Evolutionary conservation across 2,329 filamentous ascomycete species (phyloP).

Genomic region (Exophiala spinifera): DNA sequence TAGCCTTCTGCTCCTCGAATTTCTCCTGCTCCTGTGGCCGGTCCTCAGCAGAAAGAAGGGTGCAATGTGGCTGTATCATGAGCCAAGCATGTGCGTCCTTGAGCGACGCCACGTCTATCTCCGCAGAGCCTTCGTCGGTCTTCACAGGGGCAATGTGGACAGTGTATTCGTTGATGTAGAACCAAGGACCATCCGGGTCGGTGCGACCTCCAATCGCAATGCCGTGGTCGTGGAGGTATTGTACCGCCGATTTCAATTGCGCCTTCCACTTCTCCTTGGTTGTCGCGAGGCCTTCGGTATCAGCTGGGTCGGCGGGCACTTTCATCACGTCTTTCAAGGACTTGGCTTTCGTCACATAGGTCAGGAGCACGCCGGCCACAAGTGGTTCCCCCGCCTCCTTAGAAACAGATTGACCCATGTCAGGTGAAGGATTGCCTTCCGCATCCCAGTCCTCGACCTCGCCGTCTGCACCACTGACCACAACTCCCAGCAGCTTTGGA

Average conservation of each 20-base stretch:
- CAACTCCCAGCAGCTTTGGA: conserved; percentile 8
- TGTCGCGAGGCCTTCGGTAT: neutral
- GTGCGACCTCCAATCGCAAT: conserved; percentile 5
- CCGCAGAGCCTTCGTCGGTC: neutral
- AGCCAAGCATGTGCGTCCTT: neutral
- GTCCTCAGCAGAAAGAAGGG: neutral
- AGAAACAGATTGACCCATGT: neutral
- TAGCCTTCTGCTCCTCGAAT: neutral
- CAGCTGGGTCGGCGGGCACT: neutral
- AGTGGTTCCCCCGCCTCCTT: neutral
- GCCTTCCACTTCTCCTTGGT: conserved; percentile 7
- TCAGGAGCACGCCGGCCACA: conserved; percentile 8
- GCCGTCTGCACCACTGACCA: conserved; percentile 3
- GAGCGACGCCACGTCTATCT: neutral
- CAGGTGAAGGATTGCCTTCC: neutral
- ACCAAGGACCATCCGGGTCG: neutral
- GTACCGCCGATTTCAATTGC: conserved; percentile 1
- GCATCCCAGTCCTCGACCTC: neutral
- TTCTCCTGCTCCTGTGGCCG: neutral
- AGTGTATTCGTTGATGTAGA: conserved; percentile 1
- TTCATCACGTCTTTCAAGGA: neutral
- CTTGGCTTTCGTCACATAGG: conserved; percentile 6
- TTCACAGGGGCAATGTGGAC: neutral
- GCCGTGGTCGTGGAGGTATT: conserved; percentile 2
- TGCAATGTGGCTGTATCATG: neutral